phyloP scores from a whole-genome alignment of 2,329 filamentous ascomycete genomes.

The Aureobasidium melanogenum region DNA sequence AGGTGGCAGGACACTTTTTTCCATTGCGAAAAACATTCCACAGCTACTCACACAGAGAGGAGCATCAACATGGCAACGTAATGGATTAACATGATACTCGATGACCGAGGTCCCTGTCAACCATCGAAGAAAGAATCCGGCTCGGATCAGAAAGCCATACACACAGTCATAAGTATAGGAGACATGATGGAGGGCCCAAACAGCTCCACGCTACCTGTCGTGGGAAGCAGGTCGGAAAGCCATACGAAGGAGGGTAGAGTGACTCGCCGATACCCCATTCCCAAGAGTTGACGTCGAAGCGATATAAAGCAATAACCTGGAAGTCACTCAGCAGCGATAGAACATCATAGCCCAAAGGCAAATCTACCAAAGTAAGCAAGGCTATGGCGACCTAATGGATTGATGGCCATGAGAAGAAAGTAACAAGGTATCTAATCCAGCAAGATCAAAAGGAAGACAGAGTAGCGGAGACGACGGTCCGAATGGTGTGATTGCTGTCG shows the following conservation, averaged over 20 bases:
- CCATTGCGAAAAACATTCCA: background rate
- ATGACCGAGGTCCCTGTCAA: background rate
- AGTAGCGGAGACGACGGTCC: too few relatives aligned
- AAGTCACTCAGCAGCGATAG: conserved; percentile 9
- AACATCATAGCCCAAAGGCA: conserved; percentile 18
- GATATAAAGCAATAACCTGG: background rate
- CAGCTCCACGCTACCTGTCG: background rate
- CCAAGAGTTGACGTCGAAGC: background rate
- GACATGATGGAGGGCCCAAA: background rate
- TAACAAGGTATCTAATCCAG: too few relatives aligned
- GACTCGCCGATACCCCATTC: background rate
- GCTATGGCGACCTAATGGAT: too few relatives aligned
- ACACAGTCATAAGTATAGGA: background rate
- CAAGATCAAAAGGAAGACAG: too few relatives aligned
- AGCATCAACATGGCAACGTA: background rate
- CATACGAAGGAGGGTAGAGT: background rate
- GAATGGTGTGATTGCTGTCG: too few relatives aligned
- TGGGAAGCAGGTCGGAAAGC: background rate
- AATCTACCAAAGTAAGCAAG: conserved; percentile 22
- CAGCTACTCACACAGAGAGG: background rate
- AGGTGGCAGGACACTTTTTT: conserved; percentile 23
- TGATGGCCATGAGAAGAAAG: too few relatives aligned
- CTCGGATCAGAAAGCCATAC: conserved; percentile 2
- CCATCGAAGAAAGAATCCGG: background rate
- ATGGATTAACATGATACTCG: background rate